Base-by-base conservation (phyloP, 495 filamentous ascomycete genomes). In the Penicillium ucsense region DNA sequence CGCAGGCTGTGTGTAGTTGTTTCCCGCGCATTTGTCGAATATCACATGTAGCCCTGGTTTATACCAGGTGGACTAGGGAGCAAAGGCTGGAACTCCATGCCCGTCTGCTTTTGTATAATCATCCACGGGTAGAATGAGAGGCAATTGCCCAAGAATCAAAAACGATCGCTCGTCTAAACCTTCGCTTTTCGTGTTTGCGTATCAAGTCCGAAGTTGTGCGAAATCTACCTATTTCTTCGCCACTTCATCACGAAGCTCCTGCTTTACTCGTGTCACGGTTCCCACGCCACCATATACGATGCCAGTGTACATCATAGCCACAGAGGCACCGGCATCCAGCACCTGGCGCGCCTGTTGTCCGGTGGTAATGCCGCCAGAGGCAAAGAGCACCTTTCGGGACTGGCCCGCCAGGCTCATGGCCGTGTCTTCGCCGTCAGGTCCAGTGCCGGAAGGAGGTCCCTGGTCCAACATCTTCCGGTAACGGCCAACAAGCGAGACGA, bases 231-330 rank as follows among this genome's bases (percentile, higher is more conserved):
- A 58, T 57, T 67, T 53, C 38, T 55, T 57, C 51, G 64, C 56
- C 60, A 74, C 65, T 52, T 69, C 66, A 55, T 83, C 73, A 45
- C 78, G 76, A 80, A 98, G 82, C 71, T 96, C 89, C 48, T 75
- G 69, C 71, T 95, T 96, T 31, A 96, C 86, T 46, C 86, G 75
- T 27, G 85, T 89, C 38, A 95, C 77, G 0, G 86, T 90, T 8
- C 91, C 90, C 3, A 85, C 76, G 11, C 91, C 92, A 3, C 85
- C 85, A 59, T 94, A 98, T 5, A 88, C 82, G 56, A 94, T 64
- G 6, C 83, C 81, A 43, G 84, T 87, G 56, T 88, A 92, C 38
- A 92, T 77, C 84, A 89, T 88, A 2, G 87, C 88, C 0, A 94
- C 81, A 45, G 81, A 88, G 0, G 92, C 91, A 7, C 92, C 92